phyloP scores from a whole-genome alignment of 768 basidiomycete species.

The Suillus sp. region DNA sequence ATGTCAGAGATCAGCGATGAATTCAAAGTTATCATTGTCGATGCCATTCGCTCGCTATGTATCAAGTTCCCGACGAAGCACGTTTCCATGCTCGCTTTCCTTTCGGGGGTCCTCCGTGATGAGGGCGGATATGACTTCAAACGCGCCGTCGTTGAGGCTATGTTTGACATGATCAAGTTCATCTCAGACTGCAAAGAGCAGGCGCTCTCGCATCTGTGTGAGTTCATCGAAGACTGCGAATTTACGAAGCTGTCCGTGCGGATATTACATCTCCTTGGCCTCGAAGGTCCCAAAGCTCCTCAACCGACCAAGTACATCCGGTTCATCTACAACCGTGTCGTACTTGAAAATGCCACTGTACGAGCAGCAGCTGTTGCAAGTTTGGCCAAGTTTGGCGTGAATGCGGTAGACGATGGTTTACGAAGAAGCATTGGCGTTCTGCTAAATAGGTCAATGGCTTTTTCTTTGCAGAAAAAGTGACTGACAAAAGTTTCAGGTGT shows the following conservation, averaged over 20 bases:
- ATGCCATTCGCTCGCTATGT: conserved; percentile 96
- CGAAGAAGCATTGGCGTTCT: conserved; percentile 88
- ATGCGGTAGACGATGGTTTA: conserved; percentile 73
- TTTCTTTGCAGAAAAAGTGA: not conserved
- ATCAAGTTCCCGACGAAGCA: conserved; percentile 99
- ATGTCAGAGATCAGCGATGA: conserved; percentile 99
- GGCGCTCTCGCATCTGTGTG: conserved; percentile 96
- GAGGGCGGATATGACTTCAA: conserved; percentile 99
- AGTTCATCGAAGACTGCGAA: conserved; percentile 99
- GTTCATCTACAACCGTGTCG: conserved; percentile 99
- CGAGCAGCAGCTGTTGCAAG: conserved; percentile 94
- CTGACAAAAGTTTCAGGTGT: conserved; percentile 53
- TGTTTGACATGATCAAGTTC: conserved; percentile 99
- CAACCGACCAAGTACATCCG: conserved; percentile 98
- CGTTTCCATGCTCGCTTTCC: conserved; percentile 94
- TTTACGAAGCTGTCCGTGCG: conserved; percentile 99
- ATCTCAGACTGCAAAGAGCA: conserved; percentile 96
- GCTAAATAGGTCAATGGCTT: conserved; percentile 61
- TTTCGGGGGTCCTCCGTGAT: conserved; percentile 94
- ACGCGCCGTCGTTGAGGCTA: conserved; percentile 97
- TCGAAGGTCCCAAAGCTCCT: conserved; percentile 95
- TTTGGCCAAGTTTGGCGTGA: conserved; percentile 95
- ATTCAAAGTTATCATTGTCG: conserved; percentile 99
- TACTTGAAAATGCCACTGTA: conserved; percentile 97
- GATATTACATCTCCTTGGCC: conserved; percentile 90